phyloP scores from a whole-genome alignment of 2,329 filamentous ascomycete genomes.

The Alternaria atra region DNA sequence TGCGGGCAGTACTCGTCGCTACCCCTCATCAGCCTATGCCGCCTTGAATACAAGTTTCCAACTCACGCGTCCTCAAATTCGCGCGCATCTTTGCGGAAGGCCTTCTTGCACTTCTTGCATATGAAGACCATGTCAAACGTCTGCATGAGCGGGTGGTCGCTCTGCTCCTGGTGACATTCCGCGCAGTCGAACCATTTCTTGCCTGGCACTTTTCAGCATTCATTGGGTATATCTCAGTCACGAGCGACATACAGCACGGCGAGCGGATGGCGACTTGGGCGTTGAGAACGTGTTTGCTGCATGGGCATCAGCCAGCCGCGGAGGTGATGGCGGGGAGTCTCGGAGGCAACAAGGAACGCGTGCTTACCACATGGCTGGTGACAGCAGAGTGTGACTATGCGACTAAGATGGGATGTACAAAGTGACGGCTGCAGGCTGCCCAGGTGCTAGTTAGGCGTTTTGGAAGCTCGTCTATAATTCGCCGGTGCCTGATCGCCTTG shows the following conservation, averaged over 20 bases:
- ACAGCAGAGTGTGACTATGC: constrained; percentile 6
- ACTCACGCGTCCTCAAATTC: constrained; percentile 82
- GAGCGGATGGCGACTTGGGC: constrained; percentile 96
- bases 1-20: constrained; percentile 98
- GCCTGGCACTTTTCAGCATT: constrained; percentile 61
- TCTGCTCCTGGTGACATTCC: constrained; percentile 87
- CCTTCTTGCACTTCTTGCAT: constrained; percentile 99
- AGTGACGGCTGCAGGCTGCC: constrained; percentile 5
- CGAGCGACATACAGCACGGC: constrained; percentile 78
- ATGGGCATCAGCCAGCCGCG: constrained; percentile 33
- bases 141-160: constrained; percentile 79
- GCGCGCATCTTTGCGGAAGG: constrained; percentile 90
- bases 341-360: constrained; percentile 16
- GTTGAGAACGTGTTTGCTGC: constrained; percentile 96
- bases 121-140: constrained; percentile 89
- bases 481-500: constrained; percentile 31
- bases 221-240: not conserved
- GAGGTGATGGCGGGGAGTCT: constrained; percentile 21
- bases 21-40: constrained; percentile 15
- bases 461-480: constrained; percentile 17
- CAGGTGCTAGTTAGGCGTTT: constrained; percentile 11
- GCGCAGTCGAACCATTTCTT: constrained; percentile 99
- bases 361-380: constrained; percentile 39
- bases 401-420: not conserved
- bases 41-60: not conserved